Conservation (phyloP, 1,139 yeast genomes). For the Geotrichum klebahnii region DNA sequence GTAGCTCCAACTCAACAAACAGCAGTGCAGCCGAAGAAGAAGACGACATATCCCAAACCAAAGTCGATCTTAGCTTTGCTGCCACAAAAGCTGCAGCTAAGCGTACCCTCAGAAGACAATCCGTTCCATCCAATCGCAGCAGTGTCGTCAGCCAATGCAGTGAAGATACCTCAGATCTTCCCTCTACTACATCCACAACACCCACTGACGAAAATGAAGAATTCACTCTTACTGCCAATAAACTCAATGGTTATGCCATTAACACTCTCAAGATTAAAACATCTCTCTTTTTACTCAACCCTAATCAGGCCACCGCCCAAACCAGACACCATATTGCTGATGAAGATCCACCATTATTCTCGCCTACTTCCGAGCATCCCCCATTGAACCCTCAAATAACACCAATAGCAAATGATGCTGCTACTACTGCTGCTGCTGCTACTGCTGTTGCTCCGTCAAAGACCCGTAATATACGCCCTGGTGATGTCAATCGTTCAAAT, state of each 20-base stretch:
- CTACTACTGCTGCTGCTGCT: too few relatives aligned
- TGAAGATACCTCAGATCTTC: slow-evolving; percentile 15
- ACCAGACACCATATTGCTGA: slow-evolving; percentile 9
- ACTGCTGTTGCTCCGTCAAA: too few relatives aligned
- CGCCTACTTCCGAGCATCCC: too few relatives aligned
- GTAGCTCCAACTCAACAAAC: slow-evolving; percentile 26
- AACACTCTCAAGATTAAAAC: slow-evolving; percentile 27
- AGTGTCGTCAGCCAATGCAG: slow-evolving; percentile 6
- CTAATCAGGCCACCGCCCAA: slow-evolving; percentile 18
- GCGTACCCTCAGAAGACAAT: background rate
- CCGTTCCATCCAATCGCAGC: slow-evolving; percentile 15
- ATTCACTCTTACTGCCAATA: slow-evolving; percentile 20
- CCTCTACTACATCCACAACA: slow-evolving; percentile 3
- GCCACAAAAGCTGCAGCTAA: slow-evolving; percentile 3
- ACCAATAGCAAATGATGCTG: too few relatives aligned
- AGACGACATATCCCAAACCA: slow-evolving; percentile 19
- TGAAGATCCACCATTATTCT: slow-evolving; percentile 4
- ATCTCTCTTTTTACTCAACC: slow-evolving; percentile 16
- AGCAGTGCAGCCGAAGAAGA: slow-evolving; percentile 22
- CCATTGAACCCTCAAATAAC: too few relatives aligned
- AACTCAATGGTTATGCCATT: slow-evolving; percentile 29
- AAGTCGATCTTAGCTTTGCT: slow-evolving; percentile 9
- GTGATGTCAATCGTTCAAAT: too few relatives aligned
- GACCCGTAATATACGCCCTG: too few relatives aligned
- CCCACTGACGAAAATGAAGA: slow-evolving; percentile 17